These are phyloP conservation scores for Reutealis trisperma DNA, from an alignment of 345 rosid species.

Conservation along the genomic window DNA sequence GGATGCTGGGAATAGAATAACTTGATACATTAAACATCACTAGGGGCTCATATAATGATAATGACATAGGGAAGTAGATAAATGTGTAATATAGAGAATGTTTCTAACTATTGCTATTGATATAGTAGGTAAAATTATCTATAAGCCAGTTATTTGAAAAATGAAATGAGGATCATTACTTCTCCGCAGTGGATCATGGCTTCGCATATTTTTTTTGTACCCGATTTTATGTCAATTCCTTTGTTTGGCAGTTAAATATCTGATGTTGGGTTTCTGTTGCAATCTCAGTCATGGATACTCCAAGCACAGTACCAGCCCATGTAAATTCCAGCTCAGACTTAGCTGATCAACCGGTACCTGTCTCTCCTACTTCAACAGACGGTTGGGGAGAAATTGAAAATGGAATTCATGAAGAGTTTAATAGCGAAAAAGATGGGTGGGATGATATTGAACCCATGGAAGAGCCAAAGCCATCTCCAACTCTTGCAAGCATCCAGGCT, in stretches of 20 bases:
- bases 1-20: background rate
- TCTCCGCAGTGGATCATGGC: background rate
- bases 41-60: background rate
- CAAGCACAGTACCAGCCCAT: slow-evolving; percentile 49
- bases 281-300: slow-evolving; percentile 52
- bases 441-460: slow-evolving; percentile 93
- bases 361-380: slow-evolving; percentile 90
- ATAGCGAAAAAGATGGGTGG: slow-evolving; percentile 94
- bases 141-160: background rate
- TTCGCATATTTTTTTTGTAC: background rate
- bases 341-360: slow-evolving; percentile 68
- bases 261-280: slow-evolving; percentile 24
- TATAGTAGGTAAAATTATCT: background rate
- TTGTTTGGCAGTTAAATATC: slow-evolving; percentile 8
- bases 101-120: background rate
- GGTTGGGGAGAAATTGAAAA: slow-evolving; percentile 98
- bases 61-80: background rate
- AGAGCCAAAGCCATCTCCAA: slow-evolving; percentile 80
- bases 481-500: slow-evolving; percentile 82
- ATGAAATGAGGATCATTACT: background rate
- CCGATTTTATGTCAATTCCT: background rate
- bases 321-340: slow-evolving; percentile 69
- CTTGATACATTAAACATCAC: background rate
- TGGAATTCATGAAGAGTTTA: slow-evolving; percentile 71
- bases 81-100: background rate